These are phyloP conservation scores for Thalassiosira exigua DNA, from an alignment of 352 stramenopile genomes.

Conservation along the genomic window DNA sequence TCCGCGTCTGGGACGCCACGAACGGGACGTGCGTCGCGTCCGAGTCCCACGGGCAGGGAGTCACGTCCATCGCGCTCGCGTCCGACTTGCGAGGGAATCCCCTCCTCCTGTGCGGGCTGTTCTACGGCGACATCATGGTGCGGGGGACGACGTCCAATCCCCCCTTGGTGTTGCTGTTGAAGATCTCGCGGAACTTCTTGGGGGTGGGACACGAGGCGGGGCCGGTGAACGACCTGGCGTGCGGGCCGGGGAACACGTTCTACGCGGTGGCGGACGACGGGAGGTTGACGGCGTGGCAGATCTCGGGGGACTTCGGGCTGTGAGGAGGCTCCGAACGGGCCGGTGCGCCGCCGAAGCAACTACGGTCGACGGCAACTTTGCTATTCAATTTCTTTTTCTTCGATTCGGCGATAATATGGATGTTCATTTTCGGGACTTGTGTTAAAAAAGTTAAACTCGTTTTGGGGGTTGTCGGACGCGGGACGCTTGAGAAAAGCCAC, in stretches of 20 bases:
- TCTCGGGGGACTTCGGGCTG: constrained; percentile 80
- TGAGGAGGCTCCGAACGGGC: too few species aligned
- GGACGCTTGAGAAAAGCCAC: too few species aligned
- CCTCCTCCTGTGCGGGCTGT: constrained; percentile 71
- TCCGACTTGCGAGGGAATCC: constrained; percentile 61
- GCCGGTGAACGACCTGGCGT: constrained; percentile 62
- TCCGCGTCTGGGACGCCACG: constrained; percentile 79
- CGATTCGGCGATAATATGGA: too few species aligned
- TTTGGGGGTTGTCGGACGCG: too few species aligned
- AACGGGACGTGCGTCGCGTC: constrained; percentile 76
- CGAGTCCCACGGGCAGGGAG: constrained; percentile 75
- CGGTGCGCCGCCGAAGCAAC: too few species aligned
- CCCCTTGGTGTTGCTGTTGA: constrained; percentile 64
- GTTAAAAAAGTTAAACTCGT: too few species aligned
- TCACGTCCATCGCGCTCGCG: constrained; percentile 73
- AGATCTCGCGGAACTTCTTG: constrained; percentile 56
- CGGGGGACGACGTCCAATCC: constrained; percentile 74
- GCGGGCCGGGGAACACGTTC: constrained; percentile 76
- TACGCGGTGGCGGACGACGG: constrained; percentile 80
- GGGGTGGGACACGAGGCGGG: constrained; percentile 65
- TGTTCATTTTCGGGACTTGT: too few species aligned
- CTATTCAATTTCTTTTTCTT: too few species aligned
- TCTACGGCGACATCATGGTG: constrained; percentile 79
- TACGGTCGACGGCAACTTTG: too few species aligned
- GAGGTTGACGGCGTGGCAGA: constrained; percentile 78